Percentiles rank a stretch among this genome's conserved stretches.
Evolutionary conservation across 2,329 filamentous ascomycete species (phyloP).

Genomic region (Penicillium sumatraense): DNA sequence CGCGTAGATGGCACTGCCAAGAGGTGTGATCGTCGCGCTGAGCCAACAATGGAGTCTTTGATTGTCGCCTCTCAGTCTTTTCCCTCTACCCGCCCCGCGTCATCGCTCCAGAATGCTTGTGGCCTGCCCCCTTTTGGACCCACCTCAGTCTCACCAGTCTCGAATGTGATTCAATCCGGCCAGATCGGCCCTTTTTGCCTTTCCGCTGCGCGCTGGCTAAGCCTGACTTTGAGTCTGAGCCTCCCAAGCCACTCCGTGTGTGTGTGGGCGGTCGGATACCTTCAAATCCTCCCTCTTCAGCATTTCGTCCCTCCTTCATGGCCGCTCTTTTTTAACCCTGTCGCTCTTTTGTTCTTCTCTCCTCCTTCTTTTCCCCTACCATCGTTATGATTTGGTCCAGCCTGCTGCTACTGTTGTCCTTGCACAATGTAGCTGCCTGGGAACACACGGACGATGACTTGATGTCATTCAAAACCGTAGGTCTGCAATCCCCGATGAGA

Average conservation of each 20-base stretch:
- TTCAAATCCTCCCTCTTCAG: not conserved
- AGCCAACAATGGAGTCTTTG: not conserved
- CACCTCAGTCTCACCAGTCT: not conserved
- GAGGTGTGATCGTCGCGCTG: not conserved
- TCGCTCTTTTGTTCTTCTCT: conserved; percentile 21
- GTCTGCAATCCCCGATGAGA: not conserved
- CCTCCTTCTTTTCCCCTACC: not conserved
- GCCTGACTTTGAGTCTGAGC: not conserved
- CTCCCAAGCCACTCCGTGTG: not conserved
- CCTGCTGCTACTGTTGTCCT: conserved; percentile 13
- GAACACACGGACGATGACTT: conserved; percentile 22
- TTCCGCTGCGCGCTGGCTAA: not conserved
- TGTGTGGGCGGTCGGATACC: no score
- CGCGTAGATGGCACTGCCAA: not conserved
- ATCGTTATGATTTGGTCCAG: conserved; percentile 19
- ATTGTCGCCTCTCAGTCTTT: not conserved
- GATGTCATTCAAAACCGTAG: conserved; percentile 25
- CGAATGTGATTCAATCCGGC: not conserved
- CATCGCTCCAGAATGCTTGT: not conserved
- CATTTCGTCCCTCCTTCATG: conserved; percentile 19
- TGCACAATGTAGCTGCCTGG: conserved; percentile 19
- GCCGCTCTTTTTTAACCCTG: conserved; percentile 10
- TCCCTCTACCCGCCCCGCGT: not conserved
- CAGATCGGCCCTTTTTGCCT: not conserved
- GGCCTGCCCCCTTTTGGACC: not conserved